Evolutionary conservation across 805 yeast species (phyloP).

Genomic region (Hanseniaspora lachancei): DNA sequence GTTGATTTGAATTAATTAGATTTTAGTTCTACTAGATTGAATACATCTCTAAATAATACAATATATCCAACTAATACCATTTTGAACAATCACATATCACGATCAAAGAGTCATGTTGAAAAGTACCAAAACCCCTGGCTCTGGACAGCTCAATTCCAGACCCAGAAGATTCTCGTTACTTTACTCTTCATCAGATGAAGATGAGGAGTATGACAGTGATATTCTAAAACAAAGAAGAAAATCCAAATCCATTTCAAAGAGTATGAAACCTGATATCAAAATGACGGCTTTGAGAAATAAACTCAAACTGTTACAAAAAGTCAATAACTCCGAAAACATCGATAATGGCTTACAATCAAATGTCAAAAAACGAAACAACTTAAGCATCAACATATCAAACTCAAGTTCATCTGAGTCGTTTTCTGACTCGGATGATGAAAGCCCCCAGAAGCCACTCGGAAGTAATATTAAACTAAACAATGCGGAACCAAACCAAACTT

Average conservation of each 20-base stretch:
- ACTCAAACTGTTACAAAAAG: conserved; percentile 18
- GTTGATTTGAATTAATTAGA: no score
- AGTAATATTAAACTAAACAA: not conserved
- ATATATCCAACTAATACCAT: no score
- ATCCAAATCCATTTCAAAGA: conserved; percentile 13
- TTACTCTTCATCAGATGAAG: conserved; percentile 29
- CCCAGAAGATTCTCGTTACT: conserved; percentile 34
- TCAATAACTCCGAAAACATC: conserved; percentile 8
- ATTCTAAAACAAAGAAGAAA: conserved; percentile 8
- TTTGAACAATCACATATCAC: not conserved
- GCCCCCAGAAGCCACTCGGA: not conserved
- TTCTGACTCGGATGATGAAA: not conserved
- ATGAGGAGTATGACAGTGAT: conserved; percentile 16
- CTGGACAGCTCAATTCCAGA: conserved; percentile 13
- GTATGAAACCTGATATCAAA: conserved; percentile 4
- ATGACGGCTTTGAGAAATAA: conserved; percentile 20
- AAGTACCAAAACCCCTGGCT: not conserved
- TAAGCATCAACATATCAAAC: not conserved
- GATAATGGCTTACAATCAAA: conserved; percentile 1
- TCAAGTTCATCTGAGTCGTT: not conserved
- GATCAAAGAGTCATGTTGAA: not conserved
- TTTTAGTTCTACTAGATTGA: no score
- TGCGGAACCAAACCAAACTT: not conserved
- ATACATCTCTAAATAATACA: no score
- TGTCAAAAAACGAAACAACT: not conserved